A percentile compares a stretch with the other conserved stretches of the same genome.
Evolutionary conservation across 495 filamentous ascomycete species (phyloP).

Genomic region (Hypoxylon cercidicola): DNA sequence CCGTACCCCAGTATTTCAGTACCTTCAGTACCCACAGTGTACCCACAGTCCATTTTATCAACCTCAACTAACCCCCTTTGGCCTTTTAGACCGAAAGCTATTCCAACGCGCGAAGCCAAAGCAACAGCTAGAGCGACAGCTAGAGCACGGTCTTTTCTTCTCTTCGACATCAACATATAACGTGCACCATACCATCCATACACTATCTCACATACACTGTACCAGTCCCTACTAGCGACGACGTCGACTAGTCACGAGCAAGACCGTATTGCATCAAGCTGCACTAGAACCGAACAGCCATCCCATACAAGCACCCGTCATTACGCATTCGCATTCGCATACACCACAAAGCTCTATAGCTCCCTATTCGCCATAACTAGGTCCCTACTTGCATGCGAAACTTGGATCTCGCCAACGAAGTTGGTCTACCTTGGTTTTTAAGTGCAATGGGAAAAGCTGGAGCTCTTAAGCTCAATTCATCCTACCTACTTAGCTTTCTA

Average conservation of each 20-base stretch:
- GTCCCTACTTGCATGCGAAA: conserved; percentile 3
- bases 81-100: conserved; percentile 33
- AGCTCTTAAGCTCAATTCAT: conserved; percentile 33
- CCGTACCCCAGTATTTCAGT: not conserved
- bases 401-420: conserved; percentile 6
- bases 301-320: not conserved
- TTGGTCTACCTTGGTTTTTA: conserved; percentile 2
- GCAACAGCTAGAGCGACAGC: not conserved
- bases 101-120: conserved; percentile 1
- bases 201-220: not conserved
- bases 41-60: conserved; percentile 9
- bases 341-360: not conserved
- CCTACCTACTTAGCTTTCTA: conserved; percentile 30
- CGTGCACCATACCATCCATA: not conserved
- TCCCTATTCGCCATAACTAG: conserved; percentile 5
- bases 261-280: conserved; percentile 4
- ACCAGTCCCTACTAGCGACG: no score
- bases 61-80: conserved; percentile 30
- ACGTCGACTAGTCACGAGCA: no score
- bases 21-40: not conserved
- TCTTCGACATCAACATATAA: not conserved
- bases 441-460: conserved; percentile 41
- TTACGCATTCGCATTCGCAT: no score
- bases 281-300: not conserved
- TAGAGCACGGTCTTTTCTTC: not conserved